Base-by-base conservation (phyloP, 2,329 filamentous ascomycete genomes). In the Alternaria arborescens region DNA sequence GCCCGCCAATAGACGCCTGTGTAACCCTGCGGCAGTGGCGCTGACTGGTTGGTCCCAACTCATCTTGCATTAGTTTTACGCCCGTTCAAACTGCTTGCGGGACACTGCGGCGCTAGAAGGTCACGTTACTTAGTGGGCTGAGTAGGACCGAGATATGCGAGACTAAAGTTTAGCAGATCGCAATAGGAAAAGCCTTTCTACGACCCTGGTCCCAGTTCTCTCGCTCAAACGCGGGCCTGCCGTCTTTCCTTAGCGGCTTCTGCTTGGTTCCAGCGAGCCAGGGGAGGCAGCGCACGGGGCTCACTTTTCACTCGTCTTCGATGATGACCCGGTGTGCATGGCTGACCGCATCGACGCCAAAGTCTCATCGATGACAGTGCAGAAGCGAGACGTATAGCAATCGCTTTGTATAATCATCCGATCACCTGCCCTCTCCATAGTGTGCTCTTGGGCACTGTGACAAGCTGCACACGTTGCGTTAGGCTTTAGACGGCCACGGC, bases 401-500 rank as follows among this genome's bases (percentile, higher is more conserved):
- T 53, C 54, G 60, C 57, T 56, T 60, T 30, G 58, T 42, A 38
- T 53, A 47, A 65, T 62, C 41, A 54, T 61, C 60, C 68, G 61
- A 69, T 65, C 57, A 66, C 55, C 62, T 71, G 60, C 61, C 61
- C 71, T 67, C 68, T 55, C 60, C 70, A 67, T 59, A 64, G 36
- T 46, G 28, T 64, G 64, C 66, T 66, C 12, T 38, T 50, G 58
- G 50, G 68, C 65, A 67, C 65, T 63, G 71, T 75, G 71, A 74
- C 71, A 67, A 61, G 46, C 60, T 61, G 57, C 56, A 61, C 67
- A 71, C 62, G 62, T 70, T 70, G 73, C 73, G 68, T 65, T 65
- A 65, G 62, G 56, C 55, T 53, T 55, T 50, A 74, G 72, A 76
- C 74, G 73, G 75, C 69, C 73, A 74, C 74, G 70, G 67, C 70